Evolutionary conservation across 352 stramenopile genomes (phyloP), one percentile per base, ranked within the genome.

Genomic region (Bremia lactucae): DNA sequence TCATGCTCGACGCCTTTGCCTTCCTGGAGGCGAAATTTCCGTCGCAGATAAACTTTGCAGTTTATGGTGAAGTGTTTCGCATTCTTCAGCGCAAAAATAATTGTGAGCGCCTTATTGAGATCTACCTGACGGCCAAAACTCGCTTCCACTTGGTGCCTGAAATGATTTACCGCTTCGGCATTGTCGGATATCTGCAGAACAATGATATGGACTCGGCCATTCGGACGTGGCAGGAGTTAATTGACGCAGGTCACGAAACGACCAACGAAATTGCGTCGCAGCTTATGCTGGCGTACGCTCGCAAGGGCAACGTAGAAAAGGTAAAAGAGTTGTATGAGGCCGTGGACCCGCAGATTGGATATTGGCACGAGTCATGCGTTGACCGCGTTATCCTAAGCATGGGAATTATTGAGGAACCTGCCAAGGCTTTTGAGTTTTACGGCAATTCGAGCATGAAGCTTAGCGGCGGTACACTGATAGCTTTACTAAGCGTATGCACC

Each of bases 381-480:
- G 68, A 88, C 47, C 76, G 72, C 14, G 65, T 85, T 18, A 81
- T 88, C 36, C 37, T 81, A 26, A 72, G 56, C 14, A 69, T 88
- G 43, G 76, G 76, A 3, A 66, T 81, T 11, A 64, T 66, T n/a
- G 44, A 64, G n/a, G 52, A 83, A 45, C 72, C 76, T 18, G 49
- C 68, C 7, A 65, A 72, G 39, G 49, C 76, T 6, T 88, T 88
- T 40, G 72, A 84, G 28, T 86, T 88, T 37, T 88, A 88, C 59
- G 67, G 68, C 31, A 78, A 83, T 48, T 88, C 76, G 29, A 83
- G 66, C 49, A 86, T 86, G 68, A 83, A 82, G 44, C 60, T 88
- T 28, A 81, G 65, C 46, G 66, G 71, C 16, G 66, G 68, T 19
- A 88, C 76, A 39, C 57, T 88, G 19, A 83, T 83, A 25, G 64